Evolutionary conservation across 75 land plant genomes (phyloP), one percentile per base, ranked within the genome.

Genomic region (Cupressus sempervirens): DNA sequence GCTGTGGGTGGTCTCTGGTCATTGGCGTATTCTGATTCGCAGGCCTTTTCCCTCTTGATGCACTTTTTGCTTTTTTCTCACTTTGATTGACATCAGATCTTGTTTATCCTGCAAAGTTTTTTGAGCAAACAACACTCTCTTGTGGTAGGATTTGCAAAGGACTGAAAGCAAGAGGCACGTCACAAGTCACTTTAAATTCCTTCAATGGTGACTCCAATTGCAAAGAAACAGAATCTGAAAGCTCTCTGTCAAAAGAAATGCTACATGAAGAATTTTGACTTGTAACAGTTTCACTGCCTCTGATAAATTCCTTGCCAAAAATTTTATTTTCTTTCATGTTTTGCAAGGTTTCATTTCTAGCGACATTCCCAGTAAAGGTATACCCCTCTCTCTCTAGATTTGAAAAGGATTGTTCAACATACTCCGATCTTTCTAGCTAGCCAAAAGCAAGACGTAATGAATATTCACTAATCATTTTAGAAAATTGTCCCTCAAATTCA

Each of bases 401-500:
- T 18, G 46, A 23, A 18, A 41, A n/a, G n/a, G 16, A 1, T 76
- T 76, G n/a, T 41, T 76, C 41, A 43, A 41, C 23, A 76, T 20
- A 41, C 2, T 26, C 45, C 10, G 80, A 76, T 76, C 46, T 43
- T 76, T 76, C 80, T 41, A 20, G 46, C 26, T 23, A n/a, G n/a
- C 26, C 0, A 76, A 46, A 20, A 76, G 18, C 23, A 8, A 10
- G 32, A n/a, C 5, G 72, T 43, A 46, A 41, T 23, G 15, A 38
- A 4, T 5, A 3, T 41, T 76, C 80, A 41, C 45, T 8, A 76
- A 41, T 8, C 40, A 15, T 41, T 20, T 76, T 40, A 16, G 80
- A 40, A 38, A 40, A 76, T 18, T 76, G 80, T 23, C 46, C 80
- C 45, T 76, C 80, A 23, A 16, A 76, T 76, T 76, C 80, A 76